phyloP scores from a whole-genome alignment of 768 basidiomycete species.

The Hebeloma cylindrosporum region DNA sequence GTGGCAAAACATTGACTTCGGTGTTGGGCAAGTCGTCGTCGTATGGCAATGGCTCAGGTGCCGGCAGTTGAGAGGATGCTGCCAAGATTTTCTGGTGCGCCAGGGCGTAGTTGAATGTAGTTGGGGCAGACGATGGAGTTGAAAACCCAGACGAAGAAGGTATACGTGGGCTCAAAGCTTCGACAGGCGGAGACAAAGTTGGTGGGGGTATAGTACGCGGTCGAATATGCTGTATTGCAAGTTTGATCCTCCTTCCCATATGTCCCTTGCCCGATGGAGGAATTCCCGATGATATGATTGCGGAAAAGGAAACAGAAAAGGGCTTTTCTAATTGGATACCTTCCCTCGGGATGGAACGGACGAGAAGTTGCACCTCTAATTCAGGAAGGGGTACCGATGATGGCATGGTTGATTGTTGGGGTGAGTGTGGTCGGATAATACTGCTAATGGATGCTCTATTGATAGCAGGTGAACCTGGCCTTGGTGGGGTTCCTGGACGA shows the following conservation, averaged over 20 bases:
- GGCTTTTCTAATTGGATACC: slow-evolving; percentile 52
- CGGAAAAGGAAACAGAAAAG: slow-evolving; percentile 55
- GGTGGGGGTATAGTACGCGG: slow-evolving; percentile 34
- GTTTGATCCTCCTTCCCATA: slow-evolving; percentile 40
- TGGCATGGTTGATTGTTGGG: slow-evolving; percentile 26
- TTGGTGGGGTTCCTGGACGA: slow-evolving; percentile 59
- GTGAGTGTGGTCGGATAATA: slow-evolving; percentile 35
- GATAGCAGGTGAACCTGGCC: slow-evolving; percentile 44
- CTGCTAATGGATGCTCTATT: slow-evolving; percentile 41
- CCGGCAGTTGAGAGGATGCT: slow-evolving; percentile 37
- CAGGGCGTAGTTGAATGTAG: slow-evolving; percentile 51
- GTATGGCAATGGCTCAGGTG: slow-evolving; percentile 20
- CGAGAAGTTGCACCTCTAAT: slow-evolving; percentile 58
- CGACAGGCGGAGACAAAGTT: slow-evolving; percentile 20
- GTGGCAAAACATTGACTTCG: slow-evolving; percentile 33
- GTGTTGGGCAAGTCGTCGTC: slow-evolving; percentile 19
- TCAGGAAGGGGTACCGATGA: slow-evolving; percentile 31
- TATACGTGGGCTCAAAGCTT: slow-evolving; percentile 31
- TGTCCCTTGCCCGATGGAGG: slow-evolving; percentile 29
- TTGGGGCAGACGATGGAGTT: slow-evolving; percentile 47
- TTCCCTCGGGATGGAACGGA: slow-evolving; percentile 47
- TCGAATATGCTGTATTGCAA: slow-evolving; percentile 70
- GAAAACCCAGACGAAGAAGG: slow-evolving; percentile 55
- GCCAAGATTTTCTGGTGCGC: slow-evolving; percentile 51
- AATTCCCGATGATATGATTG: slow-evolving; percentile 51